phyloP scores from a whole-genome alignment of 345 rosid species.

The Heritiera fomes region DNA sequence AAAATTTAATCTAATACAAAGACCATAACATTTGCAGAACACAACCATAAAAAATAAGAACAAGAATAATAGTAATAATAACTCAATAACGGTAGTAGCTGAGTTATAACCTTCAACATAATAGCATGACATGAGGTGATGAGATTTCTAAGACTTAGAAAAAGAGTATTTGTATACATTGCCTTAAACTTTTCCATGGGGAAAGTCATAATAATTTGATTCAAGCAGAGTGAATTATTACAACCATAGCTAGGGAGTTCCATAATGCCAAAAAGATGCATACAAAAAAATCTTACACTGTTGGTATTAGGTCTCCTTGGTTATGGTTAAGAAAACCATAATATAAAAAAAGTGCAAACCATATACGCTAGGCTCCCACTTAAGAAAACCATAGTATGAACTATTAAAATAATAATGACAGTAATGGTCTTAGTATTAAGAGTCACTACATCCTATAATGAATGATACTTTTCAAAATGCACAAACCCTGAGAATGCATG shows the following conservation, averaged over 20 bases:
- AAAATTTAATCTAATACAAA: constrained; percentile 5
- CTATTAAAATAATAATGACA: neutral
- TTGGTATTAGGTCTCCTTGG: neutral
- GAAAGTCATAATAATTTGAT: neutral
- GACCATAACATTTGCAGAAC: neutral
- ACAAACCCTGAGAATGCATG: neutral
- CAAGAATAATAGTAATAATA: neutral
- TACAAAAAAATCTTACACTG: neutral
- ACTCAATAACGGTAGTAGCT: neutral
- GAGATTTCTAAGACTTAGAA: neutral
- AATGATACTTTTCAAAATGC: neutral
- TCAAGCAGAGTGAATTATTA: neutral
- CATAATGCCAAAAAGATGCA: neutral
- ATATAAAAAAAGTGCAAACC: neutral
- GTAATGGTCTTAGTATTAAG: neutral
- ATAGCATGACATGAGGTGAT: neutral
- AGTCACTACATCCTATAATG: neutral
- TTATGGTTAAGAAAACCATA: neutral
- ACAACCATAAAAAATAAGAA: neutral
- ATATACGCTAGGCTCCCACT: too few relatives aligned
- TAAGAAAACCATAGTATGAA: neutral
- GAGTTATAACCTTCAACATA: neutral
- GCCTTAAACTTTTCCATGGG: neutral
- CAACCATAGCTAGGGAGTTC: neutral
- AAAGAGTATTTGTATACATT: neutral